phyloP scores from a whole-genome alignment of 352 stramenopile genomes.

The Phytophthora multivora region DNA sequence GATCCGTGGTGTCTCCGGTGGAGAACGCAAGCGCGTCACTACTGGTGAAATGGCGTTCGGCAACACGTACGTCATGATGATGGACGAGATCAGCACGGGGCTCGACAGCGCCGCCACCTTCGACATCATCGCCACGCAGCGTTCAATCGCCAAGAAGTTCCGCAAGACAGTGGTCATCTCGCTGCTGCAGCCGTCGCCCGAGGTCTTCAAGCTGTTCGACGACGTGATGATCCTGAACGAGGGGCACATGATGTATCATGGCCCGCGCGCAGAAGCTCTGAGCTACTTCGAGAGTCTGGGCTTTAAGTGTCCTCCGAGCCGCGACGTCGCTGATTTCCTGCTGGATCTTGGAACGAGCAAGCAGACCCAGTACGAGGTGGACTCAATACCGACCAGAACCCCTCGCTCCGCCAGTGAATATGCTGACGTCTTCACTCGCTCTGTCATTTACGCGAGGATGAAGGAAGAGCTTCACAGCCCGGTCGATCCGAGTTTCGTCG shows the following conservation, averaged over 20 bases:
- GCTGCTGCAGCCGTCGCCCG: constrained; percentile 90
- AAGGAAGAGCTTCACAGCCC: constrained; percentile 19
- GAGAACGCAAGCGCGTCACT: constrained; percentile 79
- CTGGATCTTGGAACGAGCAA: constrained; percentile 59
- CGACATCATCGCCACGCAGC: constrained; percentile 63
- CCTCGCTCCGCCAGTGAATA: constrained; percentile 33
- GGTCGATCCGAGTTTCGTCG: constrained; percentile 2
- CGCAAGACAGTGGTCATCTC: constrained; percentile 70
- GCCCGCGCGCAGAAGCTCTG: constrained; percentile 58
- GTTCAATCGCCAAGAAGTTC: constrained; percentile 53
- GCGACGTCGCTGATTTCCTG: constrained; percentile 92
- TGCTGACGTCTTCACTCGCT: constrained; percentile 24
- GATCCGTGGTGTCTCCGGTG: constrained; percentile 69
- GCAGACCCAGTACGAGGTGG: constrained; percentile 39
- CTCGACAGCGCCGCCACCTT: constrained; percentile 70
- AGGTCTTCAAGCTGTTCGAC: constrained; percentile 94
- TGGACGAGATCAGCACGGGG: constrained; percentile 83
- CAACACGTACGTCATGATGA: constrained; percentile 78
- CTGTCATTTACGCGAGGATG: constrained; percentile 17
- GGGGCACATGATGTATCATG: constrained; percentile 89
- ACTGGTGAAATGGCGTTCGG: constrained; percentile 85
- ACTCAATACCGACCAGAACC: background rate
- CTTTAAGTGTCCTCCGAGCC: constrained; percentile 55
- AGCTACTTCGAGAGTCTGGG: constrained; percentile 86
- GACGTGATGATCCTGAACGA: constrained; percentile 92